Evolutionary conservation across 202 grass and related monocot genomes (phyloP).

Genomic region (Setaria italica): DNA sequence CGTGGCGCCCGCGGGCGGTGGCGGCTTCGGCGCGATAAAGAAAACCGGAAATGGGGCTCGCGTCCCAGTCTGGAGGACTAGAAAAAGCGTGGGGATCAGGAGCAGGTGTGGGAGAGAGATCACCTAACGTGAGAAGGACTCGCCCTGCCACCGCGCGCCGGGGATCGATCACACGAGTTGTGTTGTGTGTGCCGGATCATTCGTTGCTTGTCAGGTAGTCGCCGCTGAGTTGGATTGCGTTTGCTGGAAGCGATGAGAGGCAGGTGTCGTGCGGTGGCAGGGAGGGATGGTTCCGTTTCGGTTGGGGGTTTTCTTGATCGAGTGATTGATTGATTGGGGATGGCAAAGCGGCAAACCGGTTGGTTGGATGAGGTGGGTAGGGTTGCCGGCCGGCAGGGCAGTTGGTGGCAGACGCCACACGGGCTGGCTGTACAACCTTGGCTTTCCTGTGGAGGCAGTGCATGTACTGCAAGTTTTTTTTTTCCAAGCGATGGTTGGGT

Average conservation of each 20-base stretch:
- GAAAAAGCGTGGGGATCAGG: not conserved
- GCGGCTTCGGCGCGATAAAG: conserved; percentile 43
- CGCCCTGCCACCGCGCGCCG: not conserved
- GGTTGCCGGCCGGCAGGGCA: not conserved
- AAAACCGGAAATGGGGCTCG: conserved; percentile 15
- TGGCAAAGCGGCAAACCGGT: not conserved
- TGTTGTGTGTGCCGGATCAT: not conserved
- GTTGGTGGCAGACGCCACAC: not conserved
- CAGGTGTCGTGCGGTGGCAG: conserved; percentile 19
- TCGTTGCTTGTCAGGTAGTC: not conserved
- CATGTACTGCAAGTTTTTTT: not conserved
- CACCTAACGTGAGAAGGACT: conserved; percentile 48
- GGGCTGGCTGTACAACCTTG: not conserved
- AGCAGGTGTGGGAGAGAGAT: conserved; percentile 30
- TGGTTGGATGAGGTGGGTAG: conserved; percentile 38
- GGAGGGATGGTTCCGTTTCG: not conserved
- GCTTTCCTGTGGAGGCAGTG: not conserved
- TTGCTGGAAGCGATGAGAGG: conserved; percentile 24
- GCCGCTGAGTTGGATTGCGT: conserved; percentile 16
- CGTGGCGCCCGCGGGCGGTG: not conserved
- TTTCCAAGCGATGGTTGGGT: too few species aligned
- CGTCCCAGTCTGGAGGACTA: not conserved
- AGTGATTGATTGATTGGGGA: not conserved
- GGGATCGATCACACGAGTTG: too few species aligned
- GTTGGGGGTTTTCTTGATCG: not conserved